Base-by-base conservation (phyloP, 352 stramenopile genomes). In the Phytophthora fragariae region DNA sequence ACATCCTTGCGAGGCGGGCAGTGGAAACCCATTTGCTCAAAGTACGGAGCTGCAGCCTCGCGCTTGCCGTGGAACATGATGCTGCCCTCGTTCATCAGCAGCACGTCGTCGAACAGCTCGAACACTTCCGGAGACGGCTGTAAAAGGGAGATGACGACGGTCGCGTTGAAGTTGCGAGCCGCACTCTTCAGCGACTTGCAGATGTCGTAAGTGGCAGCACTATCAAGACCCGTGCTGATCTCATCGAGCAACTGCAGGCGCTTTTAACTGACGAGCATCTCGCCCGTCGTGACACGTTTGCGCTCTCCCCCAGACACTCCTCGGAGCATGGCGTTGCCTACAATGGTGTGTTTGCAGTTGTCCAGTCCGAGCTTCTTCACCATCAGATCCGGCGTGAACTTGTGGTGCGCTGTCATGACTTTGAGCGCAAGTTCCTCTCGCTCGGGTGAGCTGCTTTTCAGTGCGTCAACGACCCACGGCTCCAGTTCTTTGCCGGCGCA, bases 191-290 rank as follows among this genome's bases (percentile, higher is more conserved):
- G 64, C 6, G 90, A 79, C 53, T 94, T 89, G 60, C 92, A 87
- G 61, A 99, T 98, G 57, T 98, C 92, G 66, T 65, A 76, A 0
- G 69, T 76, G 15, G 71, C 65, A n/a, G 71, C 71, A 55, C 71
- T 77, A 39, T 77, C 66, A 49, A 93, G 79, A 7, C 85, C 85
- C 6, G 85, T 92, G 53, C 79, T 90, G 76, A 92, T 90, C 68
- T 92, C 80, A 71, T 98, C 93, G 19, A 98, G 79, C 1, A 97
- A 35, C 17, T 93, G 64, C 24, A 95, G 77, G 2, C 72, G 62
- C 41, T 92, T 92, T 46, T 89, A n/a, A n/a, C n/a, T n/a, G n/a
- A 97, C 78, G 19, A 95, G 55, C 71, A 97, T 93, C 49, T 92
- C 91, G 12, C 85, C 90, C 57, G 91, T 54, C n/a, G 61, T 67